Percentiles rank a stretch among this genome's conserved stretches.
These are phyloP conservation scores for Domatiomyces globalis DNA, from an alignment of 2,329 filamentous ascomycete genomes.

Conservation along the genomic window DNA sequence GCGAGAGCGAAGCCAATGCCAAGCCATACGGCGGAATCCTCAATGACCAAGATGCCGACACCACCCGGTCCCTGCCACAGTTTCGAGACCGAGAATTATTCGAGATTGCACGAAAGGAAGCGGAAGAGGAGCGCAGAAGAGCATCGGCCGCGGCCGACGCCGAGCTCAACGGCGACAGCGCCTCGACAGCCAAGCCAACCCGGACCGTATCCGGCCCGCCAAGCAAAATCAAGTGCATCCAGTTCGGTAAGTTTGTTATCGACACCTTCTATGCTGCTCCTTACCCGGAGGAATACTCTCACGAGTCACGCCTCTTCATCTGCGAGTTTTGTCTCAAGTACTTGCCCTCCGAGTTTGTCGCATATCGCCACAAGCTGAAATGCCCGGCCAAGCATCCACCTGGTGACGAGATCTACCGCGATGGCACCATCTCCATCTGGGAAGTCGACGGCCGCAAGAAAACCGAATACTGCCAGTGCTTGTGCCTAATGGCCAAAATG, in stretches of 20 bases:
- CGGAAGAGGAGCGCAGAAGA: slow-evolving; percentile 80
- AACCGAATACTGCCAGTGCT: slow-evolving; percentile 88
- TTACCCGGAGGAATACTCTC: slow-evolving; percentile 95
- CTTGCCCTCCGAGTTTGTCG: slow-evolving; percentile 98
- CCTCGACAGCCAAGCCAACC: slow-evolving; percentile 46
- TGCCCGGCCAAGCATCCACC: slow-evolving; percentile 93
- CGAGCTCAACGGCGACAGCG: slow-evolving; percentile 49
- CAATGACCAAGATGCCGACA: slow-evolving; percentile 78
- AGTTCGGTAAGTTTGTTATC: slow-evolving; percentile 94
- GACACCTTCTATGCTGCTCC: slow-evolving; percentile 98
- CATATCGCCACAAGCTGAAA: slow-evolving; percentile 94
- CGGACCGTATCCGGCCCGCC: slow-evolving; percentile 71
- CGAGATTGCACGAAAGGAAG: slow-evolving; percentile 75
- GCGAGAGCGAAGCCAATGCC: slow-evolving; percentile 71
- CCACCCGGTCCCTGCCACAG: slow-evolving; percentile 69
- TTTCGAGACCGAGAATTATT: slow-evolving; percentile 72
- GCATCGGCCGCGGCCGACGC: slow-evolving; percentile 30
- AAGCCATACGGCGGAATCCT: slow-evolving; percentile 95
- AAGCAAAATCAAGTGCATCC: slow-evolving; percentile 97
- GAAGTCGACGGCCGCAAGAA: slow-evolving; percentile 93
- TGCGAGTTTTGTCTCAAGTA: slow-evolving; percentile 99
- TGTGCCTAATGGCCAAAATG: slow-evolving; percentile 87
- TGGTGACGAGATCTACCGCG: slow-evolving; percentile 93
- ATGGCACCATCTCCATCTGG: slow-evolving; percentile 87
- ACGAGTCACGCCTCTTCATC: slow-evolving; percentile 92